Evolutionary conservation across 768 basidiomycete genomes (phyloP).

Genomic region (Boletus subparvulus): DNA sequence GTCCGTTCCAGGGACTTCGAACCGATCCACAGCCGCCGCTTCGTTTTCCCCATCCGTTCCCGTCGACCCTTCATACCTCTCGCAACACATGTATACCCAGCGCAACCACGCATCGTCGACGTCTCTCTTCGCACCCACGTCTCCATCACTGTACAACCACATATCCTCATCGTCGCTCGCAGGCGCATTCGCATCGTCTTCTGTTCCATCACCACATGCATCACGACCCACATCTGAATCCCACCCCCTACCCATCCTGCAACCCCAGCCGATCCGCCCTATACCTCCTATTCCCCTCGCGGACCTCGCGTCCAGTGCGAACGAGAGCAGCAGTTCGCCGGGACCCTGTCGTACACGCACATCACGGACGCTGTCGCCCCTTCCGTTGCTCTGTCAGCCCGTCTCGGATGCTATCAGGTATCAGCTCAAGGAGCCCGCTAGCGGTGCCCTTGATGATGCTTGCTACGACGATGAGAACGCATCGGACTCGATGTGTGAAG

Average conservation of each 20-base stretch:
- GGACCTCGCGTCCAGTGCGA: constrained; percentile 25
- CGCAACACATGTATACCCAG: constrained; percentile 25
- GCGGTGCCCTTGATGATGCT: constrained; percentile 1
- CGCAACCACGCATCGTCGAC: constrained; percentile 18
- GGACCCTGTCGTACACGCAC: constrained; percentile 1
- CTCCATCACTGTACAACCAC: constrained; percentile 22
- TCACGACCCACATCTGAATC: constrained; percentile 16
- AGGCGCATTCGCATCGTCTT: constrained; percentile 25
- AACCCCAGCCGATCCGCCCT: constrained; percentile 35
- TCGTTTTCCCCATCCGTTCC: constrained; percentile 5
- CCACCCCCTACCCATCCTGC: constrained; percentile 27
- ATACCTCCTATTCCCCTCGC: constrained; percentile 34
- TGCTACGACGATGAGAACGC: constrained; percentile 13
- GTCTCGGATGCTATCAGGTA: constrained; percentile 34
- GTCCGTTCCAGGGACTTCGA: constrained; percentile 32
- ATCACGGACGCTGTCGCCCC: constrained; percentile 23
- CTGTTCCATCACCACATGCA: constrained; percentile 11
- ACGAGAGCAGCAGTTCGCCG: constrained; percentile 8
- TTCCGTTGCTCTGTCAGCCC: constrained; percentile 35
- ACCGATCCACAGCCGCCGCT: constrained; percentile 8
- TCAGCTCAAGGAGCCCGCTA: constrained; percentile 21
- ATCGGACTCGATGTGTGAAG: constrained; percentile 20
- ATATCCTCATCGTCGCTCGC: constrained; percentile 25
- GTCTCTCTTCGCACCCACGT: constrained; percentile 18
- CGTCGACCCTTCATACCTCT: constrained; percentile 17